Evolutionary conservation across 2,329 filamentous ascomycete genomes (phyloP), one percentile per base, ranked within the genome.

Genomic region (Penicillium glabrum): DNA sequence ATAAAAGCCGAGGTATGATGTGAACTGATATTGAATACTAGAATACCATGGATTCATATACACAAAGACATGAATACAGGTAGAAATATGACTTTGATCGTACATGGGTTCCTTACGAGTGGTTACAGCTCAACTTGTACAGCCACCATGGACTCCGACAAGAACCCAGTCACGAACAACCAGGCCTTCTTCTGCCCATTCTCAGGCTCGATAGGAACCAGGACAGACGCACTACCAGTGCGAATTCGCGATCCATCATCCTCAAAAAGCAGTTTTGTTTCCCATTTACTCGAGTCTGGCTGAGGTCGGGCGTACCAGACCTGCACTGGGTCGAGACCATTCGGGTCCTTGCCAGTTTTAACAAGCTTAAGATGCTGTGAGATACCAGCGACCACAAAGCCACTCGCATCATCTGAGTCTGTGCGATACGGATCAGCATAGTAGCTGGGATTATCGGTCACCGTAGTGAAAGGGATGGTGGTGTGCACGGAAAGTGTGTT

Each of bases 361-460:
- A 57, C 16, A 0, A 86, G 53, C 4, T 82, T 71, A 3, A 77
- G 29, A 0, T 62, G 76, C 11, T 74, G 74, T 0, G 76, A 67
- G 0, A 86, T 44, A 1, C 85, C 84, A 0, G 80, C 75, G 0
- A 81, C 63, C 1, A 87, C 67, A 49, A 82, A 82, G 0, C 84
- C 84, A 53, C 83, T 86, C 16, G 78, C 78, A 56, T 86, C 81
- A 33, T 68, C 51, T 0, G 63, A 70, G 0, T 61, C 58, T 0
- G 72, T 74, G 1, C 77, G 72, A 45, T 80, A 86, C 0, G 82
- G 79, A 51, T 88, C 85, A 0, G 67, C 55, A 63, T 83, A 88
- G 68, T 81, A 87, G 61, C 69, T 80, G 0, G 85, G 84, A 58
- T 88, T 88, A 62, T 88, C 85, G 13, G 82, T 70, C 3, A 75